Conservation (phyloP, 176 grass and related monocot species). For the Carex myosuroides region DNA sequence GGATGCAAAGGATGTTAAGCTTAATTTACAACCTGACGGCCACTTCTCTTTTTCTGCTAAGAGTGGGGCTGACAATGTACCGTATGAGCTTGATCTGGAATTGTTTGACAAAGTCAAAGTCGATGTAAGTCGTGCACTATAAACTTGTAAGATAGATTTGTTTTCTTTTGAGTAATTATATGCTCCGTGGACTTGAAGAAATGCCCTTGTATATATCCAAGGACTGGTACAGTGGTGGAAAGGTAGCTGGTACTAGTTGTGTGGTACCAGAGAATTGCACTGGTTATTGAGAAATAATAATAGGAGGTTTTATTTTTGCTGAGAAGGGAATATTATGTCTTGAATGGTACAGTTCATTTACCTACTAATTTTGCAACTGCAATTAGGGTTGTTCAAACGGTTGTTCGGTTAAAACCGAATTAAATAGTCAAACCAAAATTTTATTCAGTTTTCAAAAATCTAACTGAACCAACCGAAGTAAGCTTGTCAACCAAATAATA, state of each 20-base stretch:
- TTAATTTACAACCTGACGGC: slow-evolving; percentile 68
- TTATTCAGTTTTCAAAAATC: no score
- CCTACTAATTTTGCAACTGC: neutral
- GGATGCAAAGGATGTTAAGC: slow-evolving; percentile 87
- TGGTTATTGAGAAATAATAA: neutral
- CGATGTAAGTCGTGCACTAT: slow-evolving; percentile 38
- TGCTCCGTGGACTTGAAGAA: neutral
- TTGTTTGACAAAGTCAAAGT: slow-evolving; percentile 72
- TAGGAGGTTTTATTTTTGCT: neutral
- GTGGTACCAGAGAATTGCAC: neutral
- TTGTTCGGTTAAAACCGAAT: no score
- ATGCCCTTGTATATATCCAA: neutral
- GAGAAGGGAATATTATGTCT: neutral
- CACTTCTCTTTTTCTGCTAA: slow-evolving; percentile 65
- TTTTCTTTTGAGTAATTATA: neutral
- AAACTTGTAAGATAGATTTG: neutral
- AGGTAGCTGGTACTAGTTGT: neutral
- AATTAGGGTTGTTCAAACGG: no score
- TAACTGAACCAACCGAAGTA: no score
- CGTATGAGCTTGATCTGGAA: slow-evolving; percentile 71
- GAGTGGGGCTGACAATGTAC: slow-evolving; percentile 36
- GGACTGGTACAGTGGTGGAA: neutral
- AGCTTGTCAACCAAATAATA: no score
- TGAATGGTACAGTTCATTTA: neutral
- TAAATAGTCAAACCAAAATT: no score